A percentile compares a stretch with the other conserved stretches of the same genome.
Conservation (phyloP, 768 basidiomycete species). For the Rhizopogon vinicolor region DNA sequence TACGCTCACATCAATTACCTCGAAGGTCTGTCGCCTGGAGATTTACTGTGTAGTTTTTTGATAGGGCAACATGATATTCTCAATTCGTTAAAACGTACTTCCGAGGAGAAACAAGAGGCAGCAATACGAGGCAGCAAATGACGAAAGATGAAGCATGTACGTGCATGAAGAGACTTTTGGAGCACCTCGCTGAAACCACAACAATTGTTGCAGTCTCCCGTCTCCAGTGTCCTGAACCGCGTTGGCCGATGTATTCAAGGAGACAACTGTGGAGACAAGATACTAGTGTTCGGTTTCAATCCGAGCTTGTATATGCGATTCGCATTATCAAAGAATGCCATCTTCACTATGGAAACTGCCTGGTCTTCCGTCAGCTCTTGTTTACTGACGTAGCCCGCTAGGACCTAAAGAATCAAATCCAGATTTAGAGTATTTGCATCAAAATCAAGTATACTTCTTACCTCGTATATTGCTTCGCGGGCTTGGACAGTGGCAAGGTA, state of each 20-base stretch:
- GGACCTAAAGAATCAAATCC: constrained; percentile 40
- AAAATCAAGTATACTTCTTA: constrained; percentile 19
- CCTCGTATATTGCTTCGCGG: constrained; percentile 56
- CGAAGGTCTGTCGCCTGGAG: constrained; percentile 38
- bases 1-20: constrained; percentile 58
- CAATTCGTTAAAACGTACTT: constrained; percentile 45
- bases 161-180: not conserved
- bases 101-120: constrained; percentile 37
- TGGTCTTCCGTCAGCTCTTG: constrained; percentile 51
- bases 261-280: not conserved
- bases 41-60: not conserved
- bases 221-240: not conserved
- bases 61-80: constrained; percentile 58
- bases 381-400: constrained; percentile 42
- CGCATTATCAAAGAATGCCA: constrained; percentile 63
- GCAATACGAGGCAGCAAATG: no score
- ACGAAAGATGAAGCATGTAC: no score
- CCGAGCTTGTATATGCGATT: constrained; percentile 58
- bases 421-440: not conserved
- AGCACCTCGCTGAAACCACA: not conserved
- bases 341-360: constrained; percentile 49
- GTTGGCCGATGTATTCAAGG: not conserved
- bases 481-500: constrained; percentile 67
- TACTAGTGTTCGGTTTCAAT: constrained; percentile 29
- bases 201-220: not conserved